Conservation (phyloP, 2,329 filamentous ascomycete species). For the Plenodomus tracheiphilus region DNA sequence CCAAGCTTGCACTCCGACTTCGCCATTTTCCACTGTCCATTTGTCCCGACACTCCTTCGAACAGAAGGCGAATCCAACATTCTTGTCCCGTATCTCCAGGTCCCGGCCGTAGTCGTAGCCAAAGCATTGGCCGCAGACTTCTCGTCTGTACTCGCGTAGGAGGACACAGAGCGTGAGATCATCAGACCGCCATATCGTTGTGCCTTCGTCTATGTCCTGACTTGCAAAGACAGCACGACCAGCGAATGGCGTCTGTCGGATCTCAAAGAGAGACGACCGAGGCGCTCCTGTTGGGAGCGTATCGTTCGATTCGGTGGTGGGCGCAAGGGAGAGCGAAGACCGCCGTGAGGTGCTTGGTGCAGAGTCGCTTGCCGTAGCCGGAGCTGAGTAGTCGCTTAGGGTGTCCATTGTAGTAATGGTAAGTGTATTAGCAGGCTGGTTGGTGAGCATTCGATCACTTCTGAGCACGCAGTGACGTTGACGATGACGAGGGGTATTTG, state of each 20-base stretch:
- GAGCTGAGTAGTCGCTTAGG: constrained; percentile 12
- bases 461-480: constrained; percentile 1
- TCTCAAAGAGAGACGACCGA: constrained; percentile 36
- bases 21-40: constrained; percentile 40
- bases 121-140: constrained; percentile 55
- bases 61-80: constrained; percentile 51
- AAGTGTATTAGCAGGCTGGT: background rate
- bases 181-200: constrained; percentile 43
- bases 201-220: constrained; percentile 37
- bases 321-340: constrained; percentile 16
- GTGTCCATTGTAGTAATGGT: constrained; percentile 6
- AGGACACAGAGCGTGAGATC: constrained; percentile 47
- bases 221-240: constrained; percentile 52
- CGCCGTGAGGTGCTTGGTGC: constrained; percentile 17
- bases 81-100: constrained; percentile 43
- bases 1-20: constrained; percentile 40
- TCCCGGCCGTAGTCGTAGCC: constrained; percentile 50
- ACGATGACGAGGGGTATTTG: background rate
- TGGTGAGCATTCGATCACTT: constrained; percentile 1
- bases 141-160: constrained; percentile 51
- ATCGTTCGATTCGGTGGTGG: constrained; percentile 3
- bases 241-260: constrained; percentile 47
- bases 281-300: constrained; percentile 28
- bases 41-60: constrained; percentile 35
- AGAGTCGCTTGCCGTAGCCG: constrained; percentile 11